Evolutionary conservation across 2,329 filamentous ascomycete genomes (phyloP).

Genomic region (Colletotrichum chlorophyti): DNA sequence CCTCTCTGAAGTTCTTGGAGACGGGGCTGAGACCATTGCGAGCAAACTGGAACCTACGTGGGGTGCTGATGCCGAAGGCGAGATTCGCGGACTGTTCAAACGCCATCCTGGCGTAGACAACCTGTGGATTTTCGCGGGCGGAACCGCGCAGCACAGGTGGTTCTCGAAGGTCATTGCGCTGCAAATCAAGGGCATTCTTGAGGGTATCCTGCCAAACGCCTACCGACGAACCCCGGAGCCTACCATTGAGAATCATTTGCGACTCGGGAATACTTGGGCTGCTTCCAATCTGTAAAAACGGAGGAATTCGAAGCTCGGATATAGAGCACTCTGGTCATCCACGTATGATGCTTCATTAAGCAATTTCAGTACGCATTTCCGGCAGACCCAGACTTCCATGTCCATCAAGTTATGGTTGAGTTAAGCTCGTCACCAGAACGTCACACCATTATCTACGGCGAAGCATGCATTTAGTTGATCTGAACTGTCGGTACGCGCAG

Average conservation of each 20-base stretch:
- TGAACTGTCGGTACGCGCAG: too few species aligned
- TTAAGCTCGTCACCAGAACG: too few species aligned
- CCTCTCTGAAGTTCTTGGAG: slow-evolving; percentile 37
- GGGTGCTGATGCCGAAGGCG: slow-evolving; percentile 49
- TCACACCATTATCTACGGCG: too few species aligned
- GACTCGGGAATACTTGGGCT: not conserved
- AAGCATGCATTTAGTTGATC: too few species aligned
- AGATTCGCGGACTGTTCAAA: slow-evolving; percentile 49
- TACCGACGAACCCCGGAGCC: slow-evolving; percentile 2
- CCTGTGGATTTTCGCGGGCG: slow-evolving; percentile 43
- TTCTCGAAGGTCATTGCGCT: slow-evolving; percentile 38
- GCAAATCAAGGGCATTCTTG: slow-evolving; percentile 43
- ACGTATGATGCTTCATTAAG: too few species aligned
- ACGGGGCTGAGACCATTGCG: slow-evolving; percentile 35
- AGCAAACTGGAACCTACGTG: slow-evolving; percentile 44
- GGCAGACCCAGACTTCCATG: too few species aligned
- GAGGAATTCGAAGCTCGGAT: too few species aligned
- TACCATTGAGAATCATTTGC: not conserved
- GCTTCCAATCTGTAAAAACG: not conserved
- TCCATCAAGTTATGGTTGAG: too few species aligned
- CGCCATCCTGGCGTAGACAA: slow-evolving; percentile 40
- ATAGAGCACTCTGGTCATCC: too few species aligned
- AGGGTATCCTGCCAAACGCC: slow-evolving; percentile 39
- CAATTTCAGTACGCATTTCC: too few species aligned
- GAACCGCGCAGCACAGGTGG: slow-evolving; percentile 41